A percentile compares a stretch with the other conserved stretches of the same genome.
Conservation (phyloP, 805 yeast species). For the Nakazawaea ambrosiae region DNA sequence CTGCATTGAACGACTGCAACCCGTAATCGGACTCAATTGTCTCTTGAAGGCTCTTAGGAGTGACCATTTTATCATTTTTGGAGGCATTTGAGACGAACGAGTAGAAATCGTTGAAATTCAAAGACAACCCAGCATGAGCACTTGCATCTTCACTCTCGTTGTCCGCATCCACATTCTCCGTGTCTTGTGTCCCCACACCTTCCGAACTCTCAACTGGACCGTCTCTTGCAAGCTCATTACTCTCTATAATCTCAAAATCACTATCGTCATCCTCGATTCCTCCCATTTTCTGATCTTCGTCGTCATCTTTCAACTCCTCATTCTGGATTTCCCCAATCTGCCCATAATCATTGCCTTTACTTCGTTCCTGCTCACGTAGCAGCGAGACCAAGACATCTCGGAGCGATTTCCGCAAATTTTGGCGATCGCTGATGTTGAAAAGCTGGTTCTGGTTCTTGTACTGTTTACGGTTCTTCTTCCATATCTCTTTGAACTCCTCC, state of each 20-base stretch:
- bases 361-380: slow-evolving; percentile 20
- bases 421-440: slow-evolving; percentile 21
- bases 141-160: no score
- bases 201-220: no score
- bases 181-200: no score
- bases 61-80: not conserved
- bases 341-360: slow-evolving; percentile 16
- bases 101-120: no score
- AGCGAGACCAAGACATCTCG: slow-evolving; percentile 19
- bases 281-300: slow-evolving; percentile 8
- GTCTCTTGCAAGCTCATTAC: no score
- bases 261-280: slow-evolving; percentile 25
- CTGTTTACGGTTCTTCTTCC: slow-evolving; percentile 12
- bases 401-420: slow-evolving; percentile 17
- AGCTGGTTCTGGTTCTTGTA: slow-evolving; percentile 15
- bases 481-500: slow-evolving; percentile 26
- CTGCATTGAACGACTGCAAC: not conserved
- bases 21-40: not conserved
- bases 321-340: slow-evolving; percentile 20
- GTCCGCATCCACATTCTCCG: no score
- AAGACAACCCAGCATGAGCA: no score
- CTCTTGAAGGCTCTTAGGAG: not conserved
- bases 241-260: slow-evolving; percentile 15
- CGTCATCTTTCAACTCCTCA: slow-evolving; percentile 14
- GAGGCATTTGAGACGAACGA: no score